Conservation (phyloP, 106 monocot genomes). For the Gastrodia elata region DNA sequence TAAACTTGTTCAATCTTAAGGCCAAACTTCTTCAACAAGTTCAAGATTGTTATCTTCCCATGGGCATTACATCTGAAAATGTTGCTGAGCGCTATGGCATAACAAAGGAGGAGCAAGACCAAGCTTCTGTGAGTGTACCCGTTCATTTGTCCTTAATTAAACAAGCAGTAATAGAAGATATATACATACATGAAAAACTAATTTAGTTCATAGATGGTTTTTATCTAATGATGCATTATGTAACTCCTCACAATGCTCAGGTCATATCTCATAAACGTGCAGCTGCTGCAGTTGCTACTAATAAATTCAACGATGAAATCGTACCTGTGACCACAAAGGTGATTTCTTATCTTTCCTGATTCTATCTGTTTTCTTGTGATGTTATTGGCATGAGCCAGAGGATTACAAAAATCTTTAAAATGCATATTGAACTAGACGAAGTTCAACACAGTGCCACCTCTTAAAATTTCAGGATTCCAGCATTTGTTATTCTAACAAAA, state of each 20-base stretch:
- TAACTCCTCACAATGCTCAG: constrained; percentile 22
- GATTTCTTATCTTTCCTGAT: constrained; percentile 2
- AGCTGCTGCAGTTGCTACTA: constrained; percentile 50
- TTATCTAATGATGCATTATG: constrained; percentile 2
- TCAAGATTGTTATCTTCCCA: constrained; percentile 71
- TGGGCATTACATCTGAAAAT: constrained; percentile 87
- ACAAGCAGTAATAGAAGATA: not conserved
- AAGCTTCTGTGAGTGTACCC: constrained; percentile 61
- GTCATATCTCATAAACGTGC: constrained; percentile 81
- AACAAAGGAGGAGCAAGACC: constrained; percentile 76
- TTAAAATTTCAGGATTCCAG: not conserved
- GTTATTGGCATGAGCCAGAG: not conserved
- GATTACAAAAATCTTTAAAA: not conserved
- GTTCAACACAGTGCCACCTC: not conserved
- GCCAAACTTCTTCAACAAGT: constrained; percentile 48
- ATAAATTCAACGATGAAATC: constrained; percentile 92
- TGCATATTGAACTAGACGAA: not conserved
- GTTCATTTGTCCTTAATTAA: not conserved
- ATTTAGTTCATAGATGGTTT: not conserved
- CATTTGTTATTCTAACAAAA: not conserved
- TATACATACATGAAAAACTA: not conserved
- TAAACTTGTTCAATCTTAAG: constrained; percentile 17
- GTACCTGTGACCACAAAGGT: constrained; percentile 71
- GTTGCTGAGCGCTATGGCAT: constrained; percentile 74
- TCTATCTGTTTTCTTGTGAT: not conserved